Conservation (phyloP, 106 monocot genomes). For the Xerophyta viscosa region DNA sequence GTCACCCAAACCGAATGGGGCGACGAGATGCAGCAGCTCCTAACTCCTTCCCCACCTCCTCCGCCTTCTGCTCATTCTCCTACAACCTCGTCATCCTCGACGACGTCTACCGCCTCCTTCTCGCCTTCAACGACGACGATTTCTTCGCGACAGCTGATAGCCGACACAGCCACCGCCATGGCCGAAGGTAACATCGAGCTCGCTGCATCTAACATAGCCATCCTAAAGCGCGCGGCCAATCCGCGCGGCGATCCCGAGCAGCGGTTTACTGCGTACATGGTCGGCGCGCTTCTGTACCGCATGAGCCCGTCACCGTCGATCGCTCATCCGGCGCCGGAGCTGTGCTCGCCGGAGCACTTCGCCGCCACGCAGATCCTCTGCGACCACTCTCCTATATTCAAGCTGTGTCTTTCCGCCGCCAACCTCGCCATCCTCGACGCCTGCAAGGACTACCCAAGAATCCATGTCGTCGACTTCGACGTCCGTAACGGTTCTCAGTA, state of each 20-base stretch:
- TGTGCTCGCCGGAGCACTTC: constrained; percentile 42
- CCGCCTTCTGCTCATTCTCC: not conserved
- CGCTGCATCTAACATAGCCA: constrained; percentile 25
- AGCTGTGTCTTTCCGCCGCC: constrained; percentile 41
- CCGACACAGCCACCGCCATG: constrained; percentile 54
- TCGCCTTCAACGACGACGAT: constrained; percentile 12
- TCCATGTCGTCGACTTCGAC: constrained; percentile 76
- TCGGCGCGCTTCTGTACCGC: constrained; percentile 27
- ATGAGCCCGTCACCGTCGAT: constrained; percentile 10
- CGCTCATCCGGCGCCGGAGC: constrained; percentile 6
- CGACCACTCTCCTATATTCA: constrained; percentile 55
- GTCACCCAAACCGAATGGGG: constrained; percentile 31
- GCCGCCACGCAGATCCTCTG: constrained; percentile 27
- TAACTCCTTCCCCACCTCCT: not conserved
- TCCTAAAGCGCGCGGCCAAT: constrained; percentile 36
- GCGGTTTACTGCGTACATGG: constrained; percentile 53
- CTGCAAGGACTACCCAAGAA: constrained; percentile 12
- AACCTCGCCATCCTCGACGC: constrained; percentile 66
- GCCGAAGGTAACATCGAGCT: constrained; percentile 39
- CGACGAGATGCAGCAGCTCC: constrained; percentile 9
- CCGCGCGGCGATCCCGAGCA: constrained; percentile 57
- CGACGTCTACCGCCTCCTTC: constrained; percentile 32
- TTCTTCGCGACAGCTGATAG: constrained; percentile 35
- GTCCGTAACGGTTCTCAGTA: constrained; percentile 52
- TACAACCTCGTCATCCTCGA: constrained; percentile 23